Evolutionary conservation across 2,329 filamentous ascomycete genomes (phyloP).

Genomic region (Ampelomyces quisqualis): DNA sequence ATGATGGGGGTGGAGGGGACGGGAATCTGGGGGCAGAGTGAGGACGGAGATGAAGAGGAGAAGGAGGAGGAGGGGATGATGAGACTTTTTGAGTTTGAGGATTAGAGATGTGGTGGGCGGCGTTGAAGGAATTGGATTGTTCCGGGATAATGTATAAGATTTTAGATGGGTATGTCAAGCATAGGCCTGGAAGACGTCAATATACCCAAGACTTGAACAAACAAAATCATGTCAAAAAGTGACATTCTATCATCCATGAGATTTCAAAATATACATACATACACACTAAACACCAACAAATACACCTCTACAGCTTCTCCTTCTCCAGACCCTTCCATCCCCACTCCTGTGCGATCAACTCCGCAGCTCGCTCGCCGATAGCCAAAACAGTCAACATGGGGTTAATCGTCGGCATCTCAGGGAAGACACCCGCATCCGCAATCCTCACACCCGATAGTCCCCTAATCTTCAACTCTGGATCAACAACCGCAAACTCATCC

Average conservation of each 20-base stretch:
- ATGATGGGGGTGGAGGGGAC: background rate
- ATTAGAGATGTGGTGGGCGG: background rate
- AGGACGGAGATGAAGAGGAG: background rate
- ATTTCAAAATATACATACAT: constrained; percentile 2
- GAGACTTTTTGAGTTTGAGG: constrained; percentile 5
- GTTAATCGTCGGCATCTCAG: constrained; percentile 82
- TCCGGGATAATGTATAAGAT: background rate
- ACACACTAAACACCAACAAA: background rate
- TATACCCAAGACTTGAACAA: background rate
- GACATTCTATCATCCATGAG: background rate
- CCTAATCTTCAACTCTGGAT: constrained; percentile 68
- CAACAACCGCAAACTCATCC: constrained; percentile 77
- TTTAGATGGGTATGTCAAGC: background rate
- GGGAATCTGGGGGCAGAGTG: background rate
- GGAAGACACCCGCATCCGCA: constrained; percentile 85
- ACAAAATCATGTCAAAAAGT: background rate
- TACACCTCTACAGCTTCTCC: constrained; percentile 51
- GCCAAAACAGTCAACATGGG: constrained; percentile 87
- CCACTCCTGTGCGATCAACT: constrained; percentile 75
- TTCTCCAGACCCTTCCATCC: constrained; percentile 62
- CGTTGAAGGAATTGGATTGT: background rate
- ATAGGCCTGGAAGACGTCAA: background rate
- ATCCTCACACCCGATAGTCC: constrained; percentile 75
- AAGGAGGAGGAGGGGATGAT: background rate
- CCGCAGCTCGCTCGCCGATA: constrained; percentile 79